phyloP scores from a whole-genome alignment of 2,329 filamentous ascomycete genomes.

The Diaporthe velutina region DNA sequence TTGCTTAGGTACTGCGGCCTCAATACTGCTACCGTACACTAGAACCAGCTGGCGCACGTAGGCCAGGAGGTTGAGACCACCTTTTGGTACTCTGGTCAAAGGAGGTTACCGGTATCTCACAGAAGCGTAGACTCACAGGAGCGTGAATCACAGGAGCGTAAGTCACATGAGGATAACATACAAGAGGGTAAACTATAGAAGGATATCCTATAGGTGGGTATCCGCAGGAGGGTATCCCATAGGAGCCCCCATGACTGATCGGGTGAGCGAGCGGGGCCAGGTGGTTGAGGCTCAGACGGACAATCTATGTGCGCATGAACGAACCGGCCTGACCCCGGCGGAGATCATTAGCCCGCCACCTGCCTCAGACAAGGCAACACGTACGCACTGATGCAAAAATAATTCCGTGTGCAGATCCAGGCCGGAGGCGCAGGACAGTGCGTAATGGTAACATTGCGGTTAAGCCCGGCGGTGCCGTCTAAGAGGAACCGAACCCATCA shows the following conservation, averaged over 20 bases:
- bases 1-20: too few species aligned
- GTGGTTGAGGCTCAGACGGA: slow-evolving; percentile 6
- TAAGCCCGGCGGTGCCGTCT: not conserved
- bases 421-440: slow-evolving; percentile 8
- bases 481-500: not conserved
- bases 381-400: slow-evolving; percentile 25
- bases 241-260: not conserved
- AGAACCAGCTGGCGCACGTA: too few species aligned
- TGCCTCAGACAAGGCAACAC: slow-evolving; percentile 3
- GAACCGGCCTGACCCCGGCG: slow-evolving; percentile 21
- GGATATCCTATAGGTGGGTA: too few species aligned
- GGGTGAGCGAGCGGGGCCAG: not conserved
- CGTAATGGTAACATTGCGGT: not conserved
- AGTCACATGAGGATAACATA: too few species aligned
- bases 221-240: too few species aligned
- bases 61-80: too few species aligned
- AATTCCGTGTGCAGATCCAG: slow-evolving; percentile 2
- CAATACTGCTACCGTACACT: too few species aligned
- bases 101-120: too few species aligned
- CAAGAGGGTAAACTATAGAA: too few species aligned
- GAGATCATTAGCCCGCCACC: slow-evolving; percentile 20
- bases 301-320: slow-evolving; percentile 11
- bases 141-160: too few species aligned
- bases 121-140: too few species aligned
- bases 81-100: too few species aligned